phyloP scores from a whole-genome alignment of 768 basidiomycete genomes.

The Pleurotus salmoneostramineus region DNA sequence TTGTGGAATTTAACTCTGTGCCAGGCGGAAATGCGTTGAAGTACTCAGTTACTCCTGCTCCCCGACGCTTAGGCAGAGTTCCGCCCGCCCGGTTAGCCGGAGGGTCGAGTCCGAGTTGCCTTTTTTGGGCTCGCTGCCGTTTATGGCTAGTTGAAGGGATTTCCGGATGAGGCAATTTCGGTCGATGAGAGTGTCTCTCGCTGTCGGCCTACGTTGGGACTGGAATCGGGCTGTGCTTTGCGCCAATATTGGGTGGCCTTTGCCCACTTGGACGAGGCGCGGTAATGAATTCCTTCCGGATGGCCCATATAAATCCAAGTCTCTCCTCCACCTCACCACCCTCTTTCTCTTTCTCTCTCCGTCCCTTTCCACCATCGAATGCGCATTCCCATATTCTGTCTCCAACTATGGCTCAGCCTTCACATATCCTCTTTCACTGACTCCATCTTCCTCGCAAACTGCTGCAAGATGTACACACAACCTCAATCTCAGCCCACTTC shows the following conservation, averaged over 20 bases:
- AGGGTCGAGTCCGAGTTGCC: not conserved
- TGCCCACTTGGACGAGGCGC: slow-evolving; percentile 11
- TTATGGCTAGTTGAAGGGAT: slow-evolving; percentile 36
- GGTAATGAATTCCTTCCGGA: slow-evolving; percentile 43
- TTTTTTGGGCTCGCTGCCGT: slow-evolving; percentile 8
- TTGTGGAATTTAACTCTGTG: too few relatives aligned
- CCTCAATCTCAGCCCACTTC: slow-evolving; percentile 18
- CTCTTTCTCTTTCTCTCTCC: slow-evolving; percentile 11
- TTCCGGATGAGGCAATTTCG: not conserved
- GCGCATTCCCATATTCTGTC: slow-evolving; percentile 5
- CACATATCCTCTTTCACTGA: slow-evolving; percentile 15
- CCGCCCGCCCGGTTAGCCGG: slow-evolving; percentile 1
- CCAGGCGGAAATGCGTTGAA: not conserved
- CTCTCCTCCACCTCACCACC: slow-evolving; percentile 6
- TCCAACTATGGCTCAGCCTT: slow-evolving; percentile 27
- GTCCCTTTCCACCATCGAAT: not conserved
- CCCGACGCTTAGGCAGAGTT: not conserved
- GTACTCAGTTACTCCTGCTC: not conserved
- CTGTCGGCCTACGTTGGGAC: not conserved
- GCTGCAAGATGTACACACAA: slow-evolving; percentile 12
- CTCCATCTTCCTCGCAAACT: not conserved
- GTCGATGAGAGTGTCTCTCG: not conserved
- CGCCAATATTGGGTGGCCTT: not conserved
- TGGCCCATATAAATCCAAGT: slow-evolving; percentile 14
- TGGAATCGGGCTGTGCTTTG: slow-evolving; percentile 4